phyloP scores from a whole-genome alignment of 139 green algal genomes.

The Haematococcus sp. region DNA sequence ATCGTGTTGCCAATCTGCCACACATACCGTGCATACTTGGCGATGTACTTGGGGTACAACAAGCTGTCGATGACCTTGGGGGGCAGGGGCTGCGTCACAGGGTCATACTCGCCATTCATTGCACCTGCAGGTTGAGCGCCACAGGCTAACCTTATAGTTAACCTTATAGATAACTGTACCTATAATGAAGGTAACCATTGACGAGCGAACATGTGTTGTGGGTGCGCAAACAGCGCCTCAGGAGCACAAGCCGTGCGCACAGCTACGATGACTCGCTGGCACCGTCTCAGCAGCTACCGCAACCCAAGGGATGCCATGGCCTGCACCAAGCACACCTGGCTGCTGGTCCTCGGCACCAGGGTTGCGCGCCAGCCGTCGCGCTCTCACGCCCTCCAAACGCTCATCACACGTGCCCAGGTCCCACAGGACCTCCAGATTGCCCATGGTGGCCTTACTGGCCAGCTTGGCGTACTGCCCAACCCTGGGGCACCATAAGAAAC shows the following conservation, averaged over 20 bases:
- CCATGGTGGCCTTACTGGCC: background rate
- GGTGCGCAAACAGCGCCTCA: no score
- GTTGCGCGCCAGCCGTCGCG: constrained; percentile 20
- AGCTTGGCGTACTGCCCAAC: constrained; percentile 43
- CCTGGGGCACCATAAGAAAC: no score
- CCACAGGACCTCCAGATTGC: constrained; percentile 36
- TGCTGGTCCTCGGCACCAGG: background rate
- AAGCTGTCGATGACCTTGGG: constrained; percentile 17
- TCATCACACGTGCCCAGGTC: constrained; percentile 17
- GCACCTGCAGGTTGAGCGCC: no score
- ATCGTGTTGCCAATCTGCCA: no score
- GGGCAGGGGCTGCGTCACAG: constrained; percentile 5
- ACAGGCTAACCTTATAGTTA: no score
- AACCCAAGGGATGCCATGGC: no score
- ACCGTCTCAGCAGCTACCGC: no score
- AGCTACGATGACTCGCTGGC: no score
- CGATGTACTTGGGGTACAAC: constrained; percentile 20
- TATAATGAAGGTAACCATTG: no score
- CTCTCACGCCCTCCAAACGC: constrained; percentile 16
- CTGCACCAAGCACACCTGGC: background rate
- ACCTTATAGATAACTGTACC: no score
- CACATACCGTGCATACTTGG: constrained; percentile 21
- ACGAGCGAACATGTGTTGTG: no score
- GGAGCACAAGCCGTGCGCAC: no score
- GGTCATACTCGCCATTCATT: background rate